Base-by-base conservation (phyloP, 208 protist genomes). In the Leishmania mexicana region DNA sequence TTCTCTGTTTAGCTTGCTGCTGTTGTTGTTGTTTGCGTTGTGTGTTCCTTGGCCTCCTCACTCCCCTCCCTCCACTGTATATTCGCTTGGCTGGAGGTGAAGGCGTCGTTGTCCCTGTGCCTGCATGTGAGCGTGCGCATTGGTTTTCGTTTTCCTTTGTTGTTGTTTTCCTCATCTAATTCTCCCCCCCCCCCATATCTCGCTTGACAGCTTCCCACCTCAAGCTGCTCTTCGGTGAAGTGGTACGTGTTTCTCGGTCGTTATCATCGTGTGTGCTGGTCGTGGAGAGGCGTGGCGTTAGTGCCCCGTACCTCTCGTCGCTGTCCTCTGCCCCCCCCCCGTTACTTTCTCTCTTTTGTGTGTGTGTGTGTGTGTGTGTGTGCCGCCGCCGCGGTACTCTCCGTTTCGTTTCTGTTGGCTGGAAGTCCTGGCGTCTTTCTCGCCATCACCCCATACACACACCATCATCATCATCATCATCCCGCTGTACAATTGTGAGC, bases 1-100 rank as follows among this genome's bases (percentile, higher is more conserved):
- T n/a, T 72, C 38, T 47, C 24, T 28, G 8, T 79, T 78, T 47
- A 28, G 82, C 70, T 75, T 15, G 53, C 60, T 49, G 45, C 42
- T 79, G 73, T 19, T 5, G 47, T 10, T 15, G 53, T 72, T 49
- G 45, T 57, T 79, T 79, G 53, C 1, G 47, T 10, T 17, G 68
- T 54, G 47, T 19, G 13, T 70, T 3, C 38, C 42, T 79, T 54
- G 24, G 51, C 15, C 51, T 19, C 17, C 51, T 11, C 13, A 21
- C 51, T 3, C 15, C 15, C 0, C 51, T 54, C 10, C 51, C 51
- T 1, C 51, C 19, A 19, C 10, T 54, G 19, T 54, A 49, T 49
- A 49, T 54, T 54, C 51, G 15, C 3, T 21, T 54, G 15, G 51
- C 51, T 2, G 0, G 13, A 54, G 51, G 1, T 21, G 15, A 54